Percentiles rank a stretch among this genome's conserved stretches.
Conservation (phyloP, 2,329 filamentous ascomycete species). For the Aspergillus cejpii region DNA sequence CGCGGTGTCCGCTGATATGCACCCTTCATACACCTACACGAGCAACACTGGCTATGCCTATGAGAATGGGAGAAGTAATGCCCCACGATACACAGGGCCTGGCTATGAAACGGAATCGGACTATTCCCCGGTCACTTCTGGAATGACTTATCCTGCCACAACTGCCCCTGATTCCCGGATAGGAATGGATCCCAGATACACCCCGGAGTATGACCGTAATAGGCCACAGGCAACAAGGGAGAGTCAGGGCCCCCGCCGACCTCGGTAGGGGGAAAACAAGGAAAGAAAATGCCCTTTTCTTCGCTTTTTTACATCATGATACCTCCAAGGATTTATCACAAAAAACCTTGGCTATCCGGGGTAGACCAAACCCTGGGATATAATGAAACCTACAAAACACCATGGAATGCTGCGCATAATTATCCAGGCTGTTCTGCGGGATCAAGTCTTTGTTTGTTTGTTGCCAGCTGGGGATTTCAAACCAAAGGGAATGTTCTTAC, state of each 20-base stretch:
- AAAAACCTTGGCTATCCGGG: constrained; percentile 9
- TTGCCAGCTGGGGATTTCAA: constrained; percentile 13
- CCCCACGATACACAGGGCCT: constrained; percentile 38
- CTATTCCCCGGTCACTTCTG: constrained; percentile 37
- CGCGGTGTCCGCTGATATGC: constrained; percentile 36
- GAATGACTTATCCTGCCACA: constrained; percentile 37
- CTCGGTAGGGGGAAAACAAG: constrained; percentile 26
- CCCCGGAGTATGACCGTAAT: constrained; percentile 37
- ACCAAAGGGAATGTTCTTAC: constrained; percentile 15
- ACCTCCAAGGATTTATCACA: constrained; percentile 7
- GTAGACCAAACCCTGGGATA: background rate
- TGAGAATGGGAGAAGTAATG: constrained; percentile 35
- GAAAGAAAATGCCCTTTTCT: constrained; percentile 3
- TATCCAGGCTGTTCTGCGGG: constrained; percentile 1
- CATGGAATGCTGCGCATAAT: background rate
- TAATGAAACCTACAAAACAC: background rate
- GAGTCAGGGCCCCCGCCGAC: constrained; percentile 33
- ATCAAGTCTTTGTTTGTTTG: background rate
- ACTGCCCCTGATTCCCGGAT: constrained; percentile 39
- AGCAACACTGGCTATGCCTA: constrained; percentile 31
- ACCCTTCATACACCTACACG: constrained; percentile 37
- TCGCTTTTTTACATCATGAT: constrained; percentile 8
- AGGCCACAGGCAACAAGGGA: constrained; percentile 38
- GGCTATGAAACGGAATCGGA: constrained; percentile 40
- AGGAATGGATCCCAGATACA: constrained; percentile 41